Evolutionary conservation across 2,329 filamentous ascomycete species (phyloP), one percentile per base, ranked within the genome.

Genomic region (Neospermospora avenae): DNA sequence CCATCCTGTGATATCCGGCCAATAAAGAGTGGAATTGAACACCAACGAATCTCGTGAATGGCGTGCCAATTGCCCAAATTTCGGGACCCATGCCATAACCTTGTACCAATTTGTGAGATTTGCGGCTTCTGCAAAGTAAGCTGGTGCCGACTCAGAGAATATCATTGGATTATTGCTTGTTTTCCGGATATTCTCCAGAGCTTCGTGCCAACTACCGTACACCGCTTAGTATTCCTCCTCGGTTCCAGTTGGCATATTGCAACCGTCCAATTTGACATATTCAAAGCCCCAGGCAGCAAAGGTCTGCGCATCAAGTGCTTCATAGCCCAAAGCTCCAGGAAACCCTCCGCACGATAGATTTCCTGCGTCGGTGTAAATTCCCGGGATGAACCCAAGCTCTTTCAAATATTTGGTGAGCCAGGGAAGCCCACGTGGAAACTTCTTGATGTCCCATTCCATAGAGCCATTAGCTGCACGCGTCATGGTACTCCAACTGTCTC

Each of bases 181-280:
- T 22, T 51, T 14, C 31, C 48, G 34, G 62, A 68, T 51, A n/a
- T 62, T 61, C 56, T 58, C 59, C 55, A 58, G 65, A n/a, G 78
- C 68, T 2, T 71, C 63, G 56, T 78, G 74, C 79, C 79, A 81
- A 14, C 73, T 65, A 1, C 72, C 71, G 59, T 68, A 69, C 20
- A 79, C 76, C 55, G 74, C 71, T 48, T 74, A 67, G 61, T 77
- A 75, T 71, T 75, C 77, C 25, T 71, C 67, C n/a, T 71, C 63
- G 0, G 75, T 76, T 10, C 58, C 62, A 11, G 57, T 60, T 39
- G 65, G 66, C 44, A 77, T 71, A 58, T 78, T 74, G 69, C 82
- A 85, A 68, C 84, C 84, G 69, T 85, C 83, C 63, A 83, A 80
- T 70, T 84, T 84, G 22, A 83, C 71, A 60, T 83, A 86, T 67